Conservation (phyloP, 2,329 filamentous ascomycete genomes). For the Aspergillus sp. region DNA sequence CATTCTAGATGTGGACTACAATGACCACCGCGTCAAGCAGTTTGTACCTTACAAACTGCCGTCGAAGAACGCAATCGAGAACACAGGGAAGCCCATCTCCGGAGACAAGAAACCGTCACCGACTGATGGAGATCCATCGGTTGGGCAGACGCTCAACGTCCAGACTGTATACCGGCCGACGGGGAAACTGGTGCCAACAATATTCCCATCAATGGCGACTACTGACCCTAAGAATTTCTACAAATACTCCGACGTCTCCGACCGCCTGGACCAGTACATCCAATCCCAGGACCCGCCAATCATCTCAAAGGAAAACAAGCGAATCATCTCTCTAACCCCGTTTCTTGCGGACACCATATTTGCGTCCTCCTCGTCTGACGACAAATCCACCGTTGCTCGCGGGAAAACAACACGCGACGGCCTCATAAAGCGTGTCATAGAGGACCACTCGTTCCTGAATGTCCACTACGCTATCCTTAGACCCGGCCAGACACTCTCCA, state of each 20-base stretch:
- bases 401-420: constrained; percentile 51
- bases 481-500: constrained; percentile 26
- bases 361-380: constrained; percentile 42
- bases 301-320: constrained; percentile 49
- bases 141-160: constrained; percentile 37
- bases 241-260: constrained; percentile 50
- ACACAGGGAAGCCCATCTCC: constrained; percentile 26
- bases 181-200: constrained; percentile 47
- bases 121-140: constrained; percentile 30
- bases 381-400: constrained; percentile 48
- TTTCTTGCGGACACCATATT: constrained; percentile 55
- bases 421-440: constrained; percentile 50
- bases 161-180: constrained; percentile 49
- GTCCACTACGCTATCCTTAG: constrained; percentile 50
- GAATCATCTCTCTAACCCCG: constrained; percentile 53
- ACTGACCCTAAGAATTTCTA: constrained; percentile 48
- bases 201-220: constrained; percentile 39
- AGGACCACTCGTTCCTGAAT: constrained; percentile 39
- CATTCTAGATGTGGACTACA: constrained; percentile 56
- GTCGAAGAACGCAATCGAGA: constrained; percentile 44
- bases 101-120: constrained; percentile 18
- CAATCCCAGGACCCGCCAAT: constrained; percentile 45
- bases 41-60: constrained; percentile 57
- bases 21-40: constrained; percentile 42
- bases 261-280: constrained; percentile 49